Conservation (phyloP, 2,329 filamentous ascomycete genomes). For the Rhytidhysteron rufulum region DNA sequence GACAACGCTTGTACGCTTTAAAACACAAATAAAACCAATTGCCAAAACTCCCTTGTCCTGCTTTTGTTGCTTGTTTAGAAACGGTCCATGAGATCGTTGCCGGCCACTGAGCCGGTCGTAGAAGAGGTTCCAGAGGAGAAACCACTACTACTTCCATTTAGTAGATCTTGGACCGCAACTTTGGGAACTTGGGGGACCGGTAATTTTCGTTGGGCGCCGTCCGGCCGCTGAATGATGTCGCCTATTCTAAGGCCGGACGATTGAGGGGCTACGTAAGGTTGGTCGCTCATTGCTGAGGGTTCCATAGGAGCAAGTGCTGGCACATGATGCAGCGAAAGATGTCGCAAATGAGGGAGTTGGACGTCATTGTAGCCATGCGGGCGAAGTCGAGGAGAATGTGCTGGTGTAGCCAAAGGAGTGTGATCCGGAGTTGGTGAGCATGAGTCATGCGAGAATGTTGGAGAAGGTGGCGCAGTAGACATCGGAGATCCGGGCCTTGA, state of each 20-base stretch:
- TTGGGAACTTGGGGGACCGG: constrained; percentile 89
- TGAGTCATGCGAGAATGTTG: constrained; percentile 94
- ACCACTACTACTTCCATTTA: constrained; percentile 60
- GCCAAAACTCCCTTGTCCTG: constrained; percentile 25
- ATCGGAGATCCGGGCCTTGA: constrained; percentile 92
- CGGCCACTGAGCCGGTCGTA: constrained; percentile 71
- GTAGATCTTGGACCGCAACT: constrained; percentile 79
- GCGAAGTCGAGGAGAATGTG: constrained; percentile 86
- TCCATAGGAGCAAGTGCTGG: constrained; percentile 70
- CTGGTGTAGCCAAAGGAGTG: constrained; percentile 95
- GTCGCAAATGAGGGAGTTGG: constrained; percentile 82
- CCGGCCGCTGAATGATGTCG: constrained; percentile 87
- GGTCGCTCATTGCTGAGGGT: constrained; percentile 57
- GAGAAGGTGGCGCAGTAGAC: constrained; percentile 92
- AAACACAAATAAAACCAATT: constrained; percentile 11
- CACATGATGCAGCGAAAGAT: constrained; percentile 62
- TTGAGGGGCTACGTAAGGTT: constrained; percentile 54
- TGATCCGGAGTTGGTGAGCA: constrained; percentile 93
- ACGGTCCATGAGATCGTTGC: constrained; percentile 43
- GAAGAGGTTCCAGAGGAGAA: constrained; percentile 74
- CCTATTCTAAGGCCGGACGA: constrained; percentile 72
- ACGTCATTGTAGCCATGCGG: constrained; percentile 68
- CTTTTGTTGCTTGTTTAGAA: constrained; percentile 20
- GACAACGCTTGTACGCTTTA: constrained; percentile 30
- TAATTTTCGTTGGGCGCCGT: constrained; percentile 84